Percentiles rank a stretch among this genome's conserved stretches.
Conservation (phyloP, 345 rosid genomes). For the Citrus glauca region DNA sequence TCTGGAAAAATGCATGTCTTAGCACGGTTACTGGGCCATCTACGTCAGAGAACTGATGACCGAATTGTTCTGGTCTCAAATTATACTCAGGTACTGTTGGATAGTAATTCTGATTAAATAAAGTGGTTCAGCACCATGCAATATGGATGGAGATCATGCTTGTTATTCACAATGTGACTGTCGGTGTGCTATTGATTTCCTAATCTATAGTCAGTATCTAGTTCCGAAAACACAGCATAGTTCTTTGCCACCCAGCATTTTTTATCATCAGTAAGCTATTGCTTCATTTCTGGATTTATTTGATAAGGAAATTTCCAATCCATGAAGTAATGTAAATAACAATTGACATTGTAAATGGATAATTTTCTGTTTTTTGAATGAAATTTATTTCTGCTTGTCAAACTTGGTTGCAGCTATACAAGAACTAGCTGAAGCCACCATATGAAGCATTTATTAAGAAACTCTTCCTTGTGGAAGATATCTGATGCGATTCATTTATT, state of each 20-base stretch:
- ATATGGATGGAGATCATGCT: constrained; percentile 10
- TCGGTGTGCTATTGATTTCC: background rate
- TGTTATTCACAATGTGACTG: background rate
- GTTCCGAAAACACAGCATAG: background rate
- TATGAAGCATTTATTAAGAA: background rate
- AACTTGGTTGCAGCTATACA: constrained; percentile 1
- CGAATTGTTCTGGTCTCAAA: constrained; percentile 97
- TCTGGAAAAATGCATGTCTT: constrained; percentile 99
- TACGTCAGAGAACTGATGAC: constrained; percentile 78
- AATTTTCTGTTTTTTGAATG: background rate
- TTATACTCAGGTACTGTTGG: constrained; percentile 75
- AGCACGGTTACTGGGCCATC: constrained; percentile 81
- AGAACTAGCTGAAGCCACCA: background rate
- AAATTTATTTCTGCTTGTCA: constrained; percentile 3
- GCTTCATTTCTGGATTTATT: background rate
- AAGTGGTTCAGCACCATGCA: background rate
- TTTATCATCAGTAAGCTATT: background rate
- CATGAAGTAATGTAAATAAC: background rate
- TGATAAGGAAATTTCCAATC: too few relatives aligned
- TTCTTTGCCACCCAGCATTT: background rate
- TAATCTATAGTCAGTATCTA: background rate
- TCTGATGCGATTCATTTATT: constrained; percentile 11
- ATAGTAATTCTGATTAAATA: constrained; percentile 3
- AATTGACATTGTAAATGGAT: background rate
- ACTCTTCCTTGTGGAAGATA: constrained; percentile 1